Percentiles rank a stretch among this genome's conserved stretches.
phyloP scores from a whole-genome alignment of 2,329 filamentous ascomycete species.

The Aspergillus piperis region DNA sequence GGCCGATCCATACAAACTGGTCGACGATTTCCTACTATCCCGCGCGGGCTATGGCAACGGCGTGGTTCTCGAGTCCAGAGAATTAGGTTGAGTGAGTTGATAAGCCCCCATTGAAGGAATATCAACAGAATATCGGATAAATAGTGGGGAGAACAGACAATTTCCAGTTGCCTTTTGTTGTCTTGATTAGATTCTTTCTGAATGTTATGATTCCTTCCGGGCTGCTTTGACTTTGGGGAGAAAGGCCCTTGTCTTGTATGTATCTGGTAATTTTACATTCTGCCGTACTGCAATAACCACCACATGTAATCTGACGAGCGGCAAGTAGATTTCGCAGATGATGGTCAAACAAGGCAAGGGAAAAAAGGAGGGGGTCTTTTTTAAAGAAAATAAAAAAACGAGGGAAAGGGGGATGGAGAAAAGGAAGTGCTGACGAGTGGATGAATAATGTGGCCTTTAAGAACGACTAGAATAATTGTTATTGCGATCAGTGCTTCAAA shows the following conservation, averaged over 20 bases:
- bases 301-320: constrained; percentile 3
- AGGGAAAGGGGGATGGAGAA: not conserved
- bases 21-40: constrained; percentile 12
- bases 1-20: constrained; percentile 13
- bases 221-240: not conserved
- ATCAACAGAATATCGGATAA: not conserved
- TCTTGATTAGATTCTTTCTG: not conserved
- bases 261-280: not conserved
- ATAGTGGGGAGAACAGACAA: not conserved
- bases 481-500: not conserved
- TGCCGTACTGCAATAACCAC: not conserved
- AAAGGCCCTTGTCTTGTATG: not conserved
- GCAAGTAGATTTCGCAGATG: not conserved
- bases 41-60: constrained; percentile 13
- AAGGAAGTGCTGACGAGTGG: not conserved
- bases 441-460: not conserved
- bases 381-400: not conserved
- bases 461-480: not conserved
- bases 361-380: not conserved
- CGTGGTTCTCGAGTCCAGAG: constrained; percentile 14
- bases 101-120: not conserved
- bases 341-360: constrained; percentile 1
- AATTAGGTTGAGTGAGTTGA: constrained; percentile 7
- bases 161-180: not conserved
- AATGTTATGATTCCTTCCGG: not conserved